phyloP scores from a whole-genome alignment of 495 filamentous ascomycete species.

The Hypoxylon fragiforme region DNA sequence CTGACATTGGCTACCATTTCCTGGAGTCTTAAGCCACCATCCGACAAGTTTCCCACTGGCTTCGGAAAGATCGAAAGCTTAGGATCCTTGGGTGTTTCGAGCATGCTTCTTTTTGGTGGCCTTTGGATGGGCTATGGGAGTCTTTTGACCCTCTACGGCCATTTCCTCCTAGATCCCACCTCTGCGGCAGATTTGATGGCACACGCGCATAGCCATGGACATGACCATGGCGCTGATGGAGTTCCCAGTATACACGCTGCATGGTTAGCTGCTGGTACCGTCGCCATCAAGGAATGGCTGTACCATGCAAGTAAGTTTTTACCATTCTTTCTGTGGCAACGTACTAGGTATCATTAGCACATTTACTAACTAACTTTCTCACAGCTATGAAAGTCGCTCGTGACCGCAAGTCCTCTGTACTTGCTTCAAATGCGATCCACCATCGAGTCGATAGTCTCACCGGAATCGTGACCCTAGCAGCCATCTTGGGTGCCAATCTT shows the following conservation, averaged over 20 bases:
- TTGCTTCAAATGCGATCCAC: constrained; percentile 96
- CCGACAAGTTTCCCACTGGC: constrained; percentile 78
- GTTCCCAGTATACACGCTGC: constrained; percentile 85
- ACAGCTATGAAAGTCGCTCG: constrained; percentile 95
- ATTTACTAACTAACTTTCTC: constrained; percentile 16
- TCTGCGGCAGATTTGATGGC: constrained; percentile 61
- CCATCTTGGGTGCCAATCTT: constrained; percentile 87
- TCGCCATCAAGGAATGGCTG: constrained; percentile 92
- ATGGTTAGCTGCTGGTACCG: constrained; percentile 91
- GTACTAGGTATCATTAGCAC: not conserved
- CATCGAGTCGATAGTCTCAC: constrained; percentile 96
- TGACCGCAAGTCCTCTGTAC: constrained; percentile 89
- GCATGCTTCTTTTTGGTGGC: constrained; percentile 83
- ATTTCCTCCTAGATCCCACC: constrained; percentile 73
- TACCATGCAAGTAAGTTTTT: constrained; percentile 85
- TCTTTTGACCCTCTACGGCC: constrained; percentile 70
- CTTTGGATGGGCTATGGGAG: constrained; percentile 87
- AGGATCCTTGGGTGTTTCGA: constrained; percentile 88
- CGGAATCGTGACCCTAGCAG: constrained; percentile 84
- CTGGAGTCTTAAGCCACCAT: constrained; percentile 83
- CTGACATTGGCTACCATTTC: constrained; percentile 91
- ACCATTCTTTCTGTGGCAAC: not conserved
- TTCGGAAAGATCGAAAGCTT: constrained; percentile 98
- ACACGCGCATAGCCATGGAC: constrained; percentile 61
- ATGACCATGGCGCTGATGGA: constrained; percentile 66